A percentile compares a stretch with the other conserved stretches of the same genome.
Conservation (phyloP, 805 yeast species). For the Lipomyces chichibuensis region DNA sequence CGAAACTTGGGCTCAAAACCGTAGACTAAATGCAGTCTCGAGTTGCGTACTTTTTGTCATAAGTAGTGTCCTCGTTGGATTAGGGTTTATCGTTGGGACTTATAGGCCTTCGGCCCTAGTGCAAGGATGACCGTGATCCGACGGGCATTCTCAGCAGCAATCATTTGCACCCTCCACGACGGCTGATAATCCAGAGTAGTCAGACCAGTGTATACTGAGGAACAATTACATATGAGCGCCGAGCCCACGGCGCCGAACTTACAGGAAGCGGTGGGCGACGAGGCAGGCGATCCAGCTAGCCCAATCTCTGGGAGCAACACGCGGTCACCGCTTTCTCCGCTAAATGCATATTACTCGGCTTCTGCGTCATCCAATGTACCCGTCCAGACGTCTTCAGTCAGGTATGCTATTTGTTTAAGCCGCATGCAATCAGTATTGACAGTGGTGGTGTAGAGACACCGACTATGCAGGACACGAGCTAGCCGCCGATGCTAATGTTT, state of each 20-base stretch:
- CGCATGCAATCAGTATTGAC: background rate
- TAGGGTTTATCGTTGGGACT: background rate
- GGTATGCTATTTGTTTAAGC: background rate
- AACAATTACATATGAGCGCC: background rate
- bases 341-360: slow-evolving; percentile 8
- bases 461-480: background rate
- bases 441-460: background rate
- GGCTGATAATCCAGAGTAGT: background rate
- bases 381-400: slow-evolving; percentile 7
- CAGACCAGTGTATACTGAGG: background rate
- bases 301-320: background rate
- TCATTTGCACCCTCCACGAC: background rate
- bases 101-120: background rate
- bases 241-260: slow-evolving; percentile 1
- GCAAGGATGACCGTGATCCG: background rate
- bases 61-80: background rate
- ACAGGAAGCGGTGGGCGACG: background rate
- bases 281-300: background rate
- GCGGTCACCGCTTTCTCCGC: background rate
- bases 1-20: background rate
- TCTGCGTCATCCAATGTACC: slow-evolving; percentile 1
- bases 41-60: background rate
- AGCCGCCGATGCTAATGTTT: background rate
- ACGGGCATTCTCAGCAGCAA: background rate
- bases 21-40: background rate